Evolutionary conservation across 2,329 filamentous ascomycete genomes (phyloP).

Genomic region (Penicillium expansum): DNA sequence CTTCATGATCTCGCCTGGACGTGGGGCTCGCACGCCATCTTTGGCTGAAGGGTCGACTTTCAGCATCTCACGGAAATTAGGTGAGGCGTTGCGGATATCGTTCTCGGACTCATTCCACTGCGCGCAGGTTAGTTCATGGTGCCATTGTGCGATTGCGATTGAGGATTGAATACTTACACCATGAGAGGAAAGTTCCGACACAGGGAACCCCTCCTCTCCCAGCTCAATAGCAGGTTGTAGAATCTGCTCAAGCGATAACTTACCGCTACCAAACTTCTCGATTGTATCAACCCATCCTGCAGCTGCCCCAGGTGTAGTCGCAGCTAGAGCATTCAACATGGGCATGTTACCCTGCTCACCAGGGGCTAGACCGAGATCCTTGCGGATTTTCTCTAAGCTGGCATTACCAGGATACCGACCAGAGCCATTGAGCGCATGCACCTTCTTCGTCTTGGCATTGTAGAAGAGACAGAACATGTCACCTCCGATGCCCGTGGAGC

Average conservation of each 20-base stretch:
- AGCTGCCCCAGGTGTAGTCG: constrained; percentile 84
- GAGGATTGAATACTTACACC: constrained; percentile 55
- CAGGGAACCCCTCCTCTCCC: constrained; percentile 84
- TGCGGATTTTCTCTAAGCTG: constrained; percentile 67
- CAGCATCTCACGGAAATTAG: constrained; percentile 83
- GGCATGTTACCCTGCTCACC: constrained; percentile 64
- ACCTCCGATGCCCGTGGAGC: constrained; percentile 90
- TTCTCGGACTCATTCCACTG: constrained; percentile 72
- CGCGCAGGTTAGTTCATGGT: constrained; percentile 5
- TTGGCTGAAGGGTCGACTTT: constrained; percentile 68
- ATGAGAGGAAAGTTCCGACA: constrained; percentile 71
- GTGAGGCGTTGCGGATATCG: constrained; percentile 68
- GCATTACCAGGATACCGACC: constrained; percentile 72
- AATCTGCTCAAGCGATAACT: constrained; percentile 71
- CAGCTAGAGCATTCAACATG: constrained; percentile 71
- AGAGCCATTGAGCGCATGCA: constrained; percentile 87
- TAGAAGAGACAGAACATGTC: constrained; percentile 97
- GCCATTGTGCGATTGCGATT: background rate
- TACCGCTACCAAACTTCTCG: constrained; percentile 85
- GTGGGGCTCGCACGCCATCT: constrained; percentile 71
- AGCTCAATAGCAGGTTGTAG: constrained; percentile 79
- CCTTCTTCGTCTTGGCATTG: constrained; percentile 74
- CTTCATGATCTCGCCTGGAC: constrained; percentile 81
- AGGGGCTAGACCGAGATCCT: constrained; percentile 64
- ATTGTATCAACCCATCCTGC: constrained; percentile 92